phyloP scores from a whole-genome alignment of 495 filamentous ascomycete species.

The Amorphotheca resinae region DNA sequence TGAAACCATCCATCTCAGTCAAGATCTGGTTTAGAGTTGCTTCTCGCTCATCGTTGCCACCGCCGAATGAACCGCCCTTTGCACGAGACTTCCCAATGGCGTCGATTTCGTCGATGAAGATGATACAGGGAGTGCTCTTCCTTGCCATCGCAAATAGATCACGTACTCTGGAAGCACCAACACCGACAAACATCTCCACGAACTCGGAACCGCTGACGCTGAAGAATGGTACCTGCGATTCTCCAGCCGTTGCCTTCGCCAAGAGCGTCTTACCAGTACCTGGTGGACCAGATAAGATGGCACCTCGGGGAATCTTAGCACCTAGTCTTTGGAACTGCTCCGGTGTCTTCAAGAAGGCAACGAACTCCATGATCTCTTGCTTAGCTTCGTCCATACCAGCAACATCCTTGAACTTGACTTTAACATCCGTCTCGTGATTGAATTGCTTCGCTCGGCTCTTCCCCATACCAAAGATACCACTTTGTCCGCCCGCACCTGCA shows the following conservation, averaged over 20 bases:
- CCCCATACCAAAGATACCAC: slow-evolving; percentile 86
- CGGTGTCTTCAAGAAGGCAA: slow-evolving; percentile 86
- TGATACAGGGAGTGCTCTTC: slow-evolving; percentile 95
- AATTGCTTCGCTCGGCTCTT: slow-evolving; percentile 93
- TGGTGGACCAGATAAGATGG: slow-evolving; percentile 89
- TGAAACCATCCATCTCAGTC: slow-evolving; percentile 99
- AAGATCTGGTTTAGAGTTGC: slow-evolving; percentile 95
- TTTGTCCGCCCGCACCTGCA: slow-evolving; percentile 45
- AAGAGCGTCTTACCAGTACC: slow-evolving; percentile 97
- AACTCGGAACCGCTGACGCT: slow-evolving; percentile 97
- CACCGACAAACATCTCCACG: slow-evolving; percentile 99
- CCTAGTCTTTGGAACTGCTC: slow-evolving; percentile 84
- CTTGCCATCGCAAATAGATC: slow-evolving; percentile 91
- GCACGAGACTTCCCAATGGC: slow-evolving; percentile 86
- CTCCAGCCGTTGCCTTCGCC: slow-evolving; percentile 93
- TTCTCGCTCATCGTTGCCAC: slow-evolving; percentile 94
- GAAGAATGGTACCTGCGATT: slow-evolving; percentile 96
- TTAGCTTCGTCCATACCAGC: slow-evolving; percentile 99
- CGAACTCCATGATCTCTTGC: slow-evolving; percentile 97
- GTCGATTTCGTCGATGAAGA: slow-evolving; percentile 99
- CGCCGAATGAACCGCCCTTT: slow-evolving; percentile 50
- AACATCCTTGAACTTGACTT: slow-evolving; percentile 93
- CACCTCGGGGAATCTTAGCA: slow-evolving; percentile 93
- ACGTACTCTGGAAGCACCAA: slow-evolving; percentile 86
- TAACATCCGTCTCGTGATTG: slow-evolving; percentile 91